phyloP scores from a whole-genome alignment of 345 rosid species.

The Brassica nigra region DNA sequence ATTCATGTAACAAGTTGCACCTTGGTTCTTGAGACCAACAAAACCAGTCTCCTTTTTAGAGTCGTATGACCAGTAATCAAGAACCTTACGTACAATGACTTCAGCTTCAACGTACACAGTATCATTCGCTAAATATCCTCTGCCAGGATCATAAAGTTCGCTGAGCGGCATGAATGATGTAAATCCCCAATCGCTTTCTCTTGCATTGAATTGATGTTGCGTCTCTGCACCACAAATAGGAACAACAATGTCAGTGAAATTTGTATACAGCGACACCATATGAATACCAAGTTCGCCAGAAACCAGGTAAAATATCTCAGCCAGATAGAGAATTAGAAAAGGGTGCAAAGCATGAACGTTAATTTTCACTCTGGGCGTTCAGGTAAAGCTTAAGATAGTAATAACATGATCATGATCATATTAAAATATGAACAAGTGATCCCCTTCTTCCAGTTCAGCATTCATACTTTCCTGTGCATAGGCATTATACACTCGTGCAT shows the following conservation, averaged over 20 bases:
- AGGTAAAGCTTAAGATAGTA: constrained; percentile 1
- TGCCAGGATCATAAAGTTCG: constrained; percentile 83
- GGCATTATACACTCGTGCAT: constrained; percentile 15
- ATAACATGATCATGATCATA: not conserved
- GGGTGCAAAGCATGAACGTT: constrained; percentile 2
- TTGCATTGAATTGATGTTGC: constrained; percentile 86
- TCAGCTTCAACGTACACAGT: constrained; percentile 82
- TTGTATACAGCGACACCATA: not conserved
- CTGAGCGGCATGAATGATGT: constrained; percentile 91
- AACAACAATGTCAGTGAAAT: constrained; percentile 18
- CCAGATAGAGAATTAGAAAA: not conserved
- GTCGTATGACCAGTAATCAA: constrained; percentile 88
- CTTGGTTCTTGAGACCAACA: constrained; percentile 99
- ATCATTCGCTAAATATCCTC: constrained; percentile 86
- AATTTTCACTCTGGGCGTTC: not conserved
- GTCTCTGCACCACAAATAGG: constrained; percentile 59
- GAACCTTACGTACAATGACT: constrained; percentile 73
- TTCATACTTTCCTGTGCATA: not conserved
- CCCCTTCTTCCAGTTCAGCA: constrained; percentile 23
- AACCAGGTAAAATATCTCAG: constrained; percentile 4
- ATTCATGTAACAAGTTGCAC: constrained; percentile 99
- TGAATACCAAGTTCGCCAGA: not conserved
- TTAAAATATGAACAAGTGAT: not conserved
- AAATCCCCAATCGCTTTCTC: constrained; percentile 97
- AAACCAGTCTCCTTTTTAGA: constrained; percentile 95